phyloP scores from a whole-genome alignment of 2,329 filamentous ascomycete genomes.

The Coniochaeta pulveracea region DNA sequence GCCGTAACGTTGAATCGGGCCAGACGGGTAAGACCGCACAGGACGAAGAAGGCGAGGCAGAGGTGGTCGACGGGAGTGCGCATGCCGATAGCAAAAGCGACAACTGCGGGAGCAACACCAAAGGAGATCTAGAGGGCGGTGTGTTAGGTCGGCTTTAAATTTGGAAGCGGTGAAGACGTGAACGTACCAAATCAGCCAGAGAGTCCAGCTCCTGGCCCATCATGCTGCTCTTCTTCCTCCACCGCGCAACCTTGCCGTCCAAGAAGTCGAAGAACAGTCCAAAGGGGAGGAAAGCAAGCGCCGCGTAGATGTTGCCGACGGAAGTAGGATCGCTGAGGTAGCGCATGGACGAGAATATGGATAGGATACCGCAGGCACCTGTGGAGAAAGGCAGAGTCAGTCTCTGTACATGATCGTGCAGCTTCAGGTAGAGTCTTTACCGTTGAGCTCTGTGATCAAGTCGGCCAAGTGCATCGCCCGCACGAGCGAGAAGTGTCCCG shows the following conservation, averaged over 20 bases:
- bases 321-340: slow-evolving; percentile 67
- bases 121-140: slow-evolving; percentile 66
- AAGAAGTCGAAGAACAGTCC: slow-evolving; percentile 97
- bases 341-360: slow-evolving; percentile 86
- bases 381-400: slow-evolving; percentile 3
- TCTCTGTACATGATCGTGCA: no score
- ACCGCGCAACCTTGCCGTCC: slow-evolving; percentile 91
- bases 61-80: slow-evolving; percentile 77
- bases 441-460: slow-evolving; percentile 73
- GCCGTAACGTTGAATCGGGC: slow-evolving; percentile 98
- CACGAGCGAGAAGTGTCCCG: slow-evolving; percentile 62
- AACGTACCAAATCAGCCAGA: slow-evolving; percentile 76
- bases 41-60: slow-evolving; percentile 74
- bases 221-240: slow-evolving; percentile 91
- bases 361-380: slow-evolving; percentile 88
- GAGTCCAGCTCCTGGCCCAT: slow-evolving; percentile 98
- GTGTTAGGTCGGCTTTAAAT: slow-evolving; percentile 3
- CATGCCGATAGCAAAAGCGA: slow-evolving; percentile 80
- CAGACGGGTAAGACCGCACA: slow-evolving; percentile 85
- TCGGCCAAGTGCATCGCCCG: slow-evolving; percentile 68
- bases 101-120: slow-evolving; percentile 76
- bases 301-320: slow-evolving; percentile 64
- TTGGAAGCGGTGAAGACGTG: neutral
- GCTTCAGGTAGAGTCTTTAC: no score
- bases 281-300: slow-evolving; percentile 79